A percentile compares a stretch with the other conserved stretches of the same genome.
These are phyloP conservation scores for Glycine tomentella DNA, from an alignment of 306 rosid species.

Conservation along the genomic window DNA sequence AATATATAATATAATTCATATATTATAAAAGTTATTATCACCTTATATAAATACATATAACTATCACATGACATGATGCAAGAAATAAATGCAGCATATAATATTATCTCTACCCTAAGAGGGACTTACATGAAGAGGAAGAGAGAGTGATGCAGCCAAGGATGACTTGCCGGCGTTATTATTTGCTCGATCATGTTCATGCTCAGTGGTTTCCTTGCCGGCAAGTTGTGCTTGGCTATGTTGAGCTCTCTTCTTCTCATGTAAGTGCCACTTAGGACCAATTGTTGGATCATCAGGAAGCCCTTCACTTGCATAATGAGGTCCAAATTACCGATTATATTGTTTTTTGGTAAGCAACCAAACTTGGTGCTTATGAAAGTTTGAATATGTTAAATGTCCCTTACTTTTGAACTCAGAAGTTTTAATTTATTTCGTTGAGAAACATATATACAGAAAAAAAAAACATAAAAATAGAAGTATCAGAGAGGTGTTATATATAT, in stretches of 20 bases:
- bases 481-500: too few relatives aligned
- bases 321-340: neutral
- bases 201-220: neutral
- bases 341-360: neutral
- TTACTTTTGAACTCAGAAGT: slow-evolving; percentile 7
- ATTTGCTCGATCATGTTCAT: neutral
- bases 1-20: too few relatives aligned
- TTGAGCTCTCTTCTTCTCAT: slow-evolving; percentile 54
- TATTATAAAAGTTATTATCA: neutral
- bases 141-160: slow-evolving; percentile 58
- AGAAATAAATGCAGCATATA: neutral
- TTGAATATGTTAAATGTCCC: slow-evolving; percentile 37
- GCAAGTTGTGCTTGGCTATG: slow-evolving; percentile 60
- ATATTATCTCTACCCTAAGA: slow-evolving; percentile 45
- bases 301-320: neutral
- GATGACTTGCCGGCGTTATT: slow-evolving; percentile 59
- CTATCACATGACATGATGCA: neutral
- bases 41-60: slow-evolving; percentile 24
- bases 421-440: neutral
- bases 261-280: slow-evolving; percentile 31
- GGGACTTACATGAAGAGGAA: slow-evolving; percentile 52
- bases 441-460: neutral
- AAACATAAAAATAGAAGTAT: too few relatives aligned
- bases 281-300: neutral
- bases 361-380: neutral